These are phyloP conservation scores for Cynanchum wilfordii DNA, from an alignment of 257 asterid species.

Conservation along the genomic window DNA sequence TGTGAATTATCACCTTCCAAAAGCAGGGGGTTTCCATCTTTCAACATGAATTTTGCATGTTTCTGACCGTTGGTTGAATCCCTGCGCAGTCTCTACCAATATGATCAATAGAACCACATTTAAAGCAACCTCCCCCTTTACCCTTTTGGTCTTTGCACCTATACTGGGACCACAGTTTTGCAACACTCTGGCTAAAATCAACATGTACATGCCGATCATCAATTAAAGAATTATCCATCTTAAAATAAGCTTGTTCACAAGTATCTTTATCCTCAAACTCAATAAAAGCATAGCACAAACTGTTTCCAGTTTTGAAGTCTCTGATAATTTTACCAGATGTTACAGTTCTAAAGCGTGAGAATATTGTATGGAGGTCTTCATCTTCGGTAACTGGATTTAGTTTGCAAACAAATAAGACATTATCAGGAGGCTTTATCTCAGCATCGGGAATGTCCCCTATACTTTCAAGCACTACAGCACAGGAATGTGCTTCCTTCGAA, in stretches of 20 bases:
- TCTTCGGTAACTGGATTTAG: conserved; percentile 97
- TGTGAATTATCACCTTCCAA: conserved; percentile 69
- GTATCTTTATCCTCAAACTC: conserved; percentile 91
- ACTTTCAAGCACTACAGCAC: conserved; percentile 94
- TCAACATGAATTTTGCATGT: conserved; percentile 47
- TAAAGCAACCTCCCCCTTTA: conserved; percentile 87
- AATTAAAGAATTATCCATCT: conserved; percentile 97
- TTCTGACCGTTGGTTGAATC: conserved; percentile 38
- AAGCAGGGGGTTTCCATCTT: conserved; percentile 65
- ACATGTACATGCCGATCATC: conserved; percentile 94
- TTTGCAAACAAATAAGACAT: conserved; percentile 92
- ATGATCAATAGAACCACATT: conserved; percentile 88
- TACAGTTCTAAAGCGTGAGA: conserved; percentile 91
- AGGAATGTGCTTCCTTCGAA: conserved; percentile 79
- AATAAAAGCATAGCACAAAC: conserved; percentile 93
- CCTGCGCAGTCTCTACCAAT: conserved; percentile 86
- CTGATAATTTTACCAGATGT: conserved; percentile 88
- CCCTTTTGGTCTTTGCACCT: conserved; percentile 63
- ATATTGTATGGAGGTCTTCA: conserved; percentile 86
- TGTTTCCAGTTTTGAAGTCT: conserved; percentile 90
- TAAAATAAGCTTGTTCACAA: conserved; percentile 88
- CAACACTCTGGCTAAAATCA: conserved; percentile 96
- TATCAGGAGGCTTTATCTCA: conserved; percentile 91
- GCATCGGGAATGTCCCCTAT: conserved; percentile 97
- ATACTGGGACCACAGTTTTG: conserved; percentile 82